These are phyloP conservation scores for Iris macrosiphon DNA, from an alignment of 106 monocot species.

Conservation along the genomic window DNA sequence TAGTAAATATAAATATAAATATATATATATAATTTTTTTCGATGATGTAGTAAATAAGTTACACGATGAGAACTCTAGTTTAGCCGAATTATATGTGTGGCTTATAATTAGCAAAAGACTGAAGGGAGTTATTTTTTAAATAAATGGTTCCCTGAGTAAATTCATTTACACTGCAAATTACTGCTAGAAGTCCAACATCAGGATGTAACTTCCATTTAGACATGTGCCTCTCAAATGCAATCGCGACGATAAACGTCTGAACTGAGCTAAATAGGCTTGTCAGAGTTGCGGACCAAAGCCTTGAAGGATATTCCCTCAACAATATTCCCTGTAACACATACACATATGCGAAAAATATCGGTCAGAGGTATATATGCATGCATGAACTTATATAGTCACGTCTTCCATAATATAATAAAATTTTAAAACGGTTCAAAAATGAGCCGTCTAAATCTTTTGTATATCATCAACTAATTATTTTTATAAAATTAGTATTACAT, in stretches of 20 bases:
- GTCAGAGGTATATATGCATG: too few relatives aligned
- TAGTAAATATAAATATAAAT: too few relatives aligned
- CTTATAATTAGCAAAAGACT: neutral
- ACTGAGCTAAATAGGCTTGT: conserved; percentile 8
- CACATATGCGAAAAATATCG: too few relatives aligned
- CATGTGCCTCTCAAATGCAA: conserved; percentile 4
- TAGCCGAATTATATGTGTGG: too few relatives aligned
- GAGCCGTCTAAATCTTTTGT: neutral
- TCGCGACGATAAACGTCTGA: conserved; percentile 17
- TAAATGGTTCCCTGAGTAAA: neutral
- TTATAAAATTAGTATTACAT: too few relatives aligned
- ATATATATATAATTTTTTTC: too few relatives aligned
- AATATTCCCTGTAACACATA: conserved; percentile 13
- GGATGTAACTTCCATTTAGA: conserved; percentile 16
- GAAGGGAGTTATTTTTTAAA: neutral
- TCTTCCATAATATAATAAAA: too few relatives aligned
- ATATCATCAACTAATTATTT: too few relatives aligned
- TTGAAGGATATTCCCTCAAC: conserved; percentile 17
- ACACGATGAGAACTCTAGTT: too few relatives aligned
- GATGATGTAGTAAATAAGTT: too few relatives aligned
- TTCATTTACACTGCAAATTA: conserved; percentile 9
- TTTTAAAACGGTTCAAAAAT: too few relatives aligned
- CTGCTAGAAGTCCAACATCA: conserved; percentile 12
- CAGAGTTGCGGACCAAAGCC: conserved; percentile 8
- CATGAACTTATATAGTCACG: too few relatives aligned